A percentile compares a stretch with the other conserved stretches of the same genome.
These are phyloP conservation scores for Magnolia kwangsiensis DNA, from an alignment of 164 flowering plant species.

Conservation along the genomic window DNA sequence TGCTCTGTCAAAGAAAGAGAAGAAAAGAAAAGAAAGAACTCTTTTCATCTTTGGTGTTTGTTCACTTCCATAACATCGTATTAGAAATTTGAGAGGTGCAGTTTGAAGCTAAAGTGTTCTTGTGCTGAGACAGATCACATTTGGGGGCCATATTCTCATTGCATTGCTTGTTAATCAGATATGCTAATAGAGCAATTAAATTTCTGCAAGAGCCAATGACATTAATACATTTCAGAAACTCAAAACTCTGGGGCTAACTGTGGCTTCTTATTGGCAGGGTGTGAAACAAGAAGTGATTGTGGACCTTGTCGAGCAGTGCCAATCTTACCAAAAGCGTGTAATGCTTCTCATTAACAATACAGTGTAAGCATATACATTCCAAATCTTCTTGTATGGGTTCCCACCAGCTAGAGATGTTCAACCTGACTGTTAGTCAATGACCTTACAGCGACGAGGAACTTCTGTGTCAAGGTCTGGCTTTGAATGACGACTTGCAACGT, in stretches of 20 bases:
- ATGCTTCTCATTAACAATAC: constrained; percentile 76
- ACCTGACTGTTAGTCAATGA: constrained; percentile 6
- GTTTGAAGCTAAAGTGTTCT: not conserved
- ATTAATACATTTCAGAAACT: not conserved
- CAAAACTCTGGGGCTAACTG: not conserved
- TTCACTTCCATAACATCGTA: not conserved
- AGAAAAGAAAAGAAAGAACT: not conserved
- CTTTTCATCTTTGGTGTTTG: not conserved
- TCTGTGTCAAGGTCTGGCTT: constrained; percentile 69
- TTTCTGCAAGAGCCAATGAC: not conserved
- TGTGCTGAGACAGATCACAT: not conserved
- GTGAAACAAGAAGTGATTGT: constrained; percentile 79
- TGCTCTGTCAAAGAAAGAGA: too few species aligned
- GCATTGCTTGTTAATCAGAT: not conserved
- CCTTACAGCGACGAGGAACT: constrained; percentile 80
- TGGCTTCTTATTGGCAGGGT: constrained; percentile 44
- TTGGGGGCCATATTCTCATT: not conserved
- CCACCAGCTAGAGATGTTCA: not conserved
- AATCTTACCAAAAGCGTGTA: constrained; percentile 80
- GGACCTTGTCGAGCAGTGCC: constrained; percentile 95
- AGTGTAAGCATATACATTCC: constrained; percentile 38
- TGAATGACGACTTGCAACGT: constrained; percentile 87
- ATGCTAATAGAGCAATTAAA: not conserved
- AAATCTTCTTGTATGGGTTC: not conserved
- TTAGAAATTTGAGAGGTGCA: not conserved